Conservation (phyloP, 2,329 filamentous ascomycete genomes). For the Aspergillus novofumigatus region DNA sequence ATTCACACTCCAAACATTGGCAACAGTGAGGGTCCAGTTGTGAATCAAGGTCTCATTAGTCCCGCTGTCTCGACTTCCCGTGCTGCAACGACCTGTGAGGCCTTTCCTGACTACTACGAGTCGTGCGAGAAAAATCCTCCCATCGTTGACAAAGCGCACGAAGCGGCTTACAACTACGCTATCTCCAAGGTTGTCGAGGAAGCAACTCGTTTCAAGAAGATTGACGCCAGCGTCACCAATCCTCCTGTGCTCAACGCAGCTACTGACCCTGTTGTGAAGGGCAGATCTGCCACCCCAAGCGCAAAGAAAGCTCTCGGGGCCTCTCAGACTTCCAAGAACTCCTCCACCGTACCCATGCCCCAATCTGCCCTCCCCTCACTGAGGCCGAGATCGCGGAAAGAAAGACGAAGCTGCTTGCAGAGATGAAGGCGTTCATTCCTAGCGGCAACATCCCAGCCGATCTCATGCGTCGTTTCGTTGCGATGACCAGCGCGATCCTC, state of each 20-base stretch:
- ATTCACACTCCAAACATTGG: not conserved
- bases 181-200: slow-evolving; percentile 21
- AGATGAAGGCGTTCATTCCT: slow-evolving; percentile 13
- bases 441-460: slow-evolving; percentile 8
- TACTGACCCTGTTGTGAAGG: not conserved
- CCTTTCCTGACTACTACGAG: slow-evolving; percentile 26
- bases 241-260: not conserved
- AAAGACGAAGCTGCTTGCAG: slow-evolving; percentile 9
- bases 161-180: slow-evolving; percentile 21
- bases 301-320: not conserved
- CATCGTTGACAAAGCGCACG: slow-evolving; percentile 7
- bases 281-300: not conserved
- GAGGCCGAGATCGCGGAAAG: not conserved
- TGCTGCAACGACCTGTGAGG: slow-evolving; percentile 11
- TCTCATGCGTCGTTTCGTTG: slow-evolving; percentile 16
- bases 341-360: not conserved
- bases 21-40: not conserved
- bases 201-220: slow-evolving; percentile 10
- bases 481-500: slow-evolving; percentile 19
- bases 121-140: slow-evolving; percentile 6
- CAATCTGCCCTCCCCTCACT: not conserved
- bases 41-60: not conserved
- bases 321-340: not conserved
- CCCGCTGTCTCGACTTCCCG: not conserved
- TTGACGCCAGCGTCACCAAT: slow-evolving; percentile 12